Evolutionary conservation across 192 early-diverging fungal genomes (phyloP).

Genomic region (Coemansia reversa): DNA sequence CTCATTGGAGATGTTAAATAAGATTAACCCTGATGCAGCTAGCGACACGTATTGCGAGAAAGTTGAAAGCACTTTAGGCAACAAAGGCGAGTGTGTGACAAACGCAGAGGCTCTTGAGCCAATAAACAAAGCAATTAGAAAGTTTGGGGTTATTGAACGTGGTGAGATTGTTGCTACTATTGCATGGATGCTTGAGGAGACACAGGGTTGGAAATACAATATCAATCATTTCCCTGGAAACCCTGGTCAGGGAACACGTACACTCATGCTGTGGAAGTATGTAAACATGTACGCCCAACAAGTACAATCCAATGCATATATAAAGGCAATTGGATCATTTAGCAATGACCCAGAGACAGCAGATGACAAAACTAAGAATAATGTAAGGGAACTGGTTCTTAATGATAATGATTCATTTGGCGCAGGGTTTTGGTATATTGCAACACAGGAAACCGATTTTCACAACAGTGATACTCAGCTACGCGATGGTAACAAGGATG

Average conservation of each 20-base stretch:
- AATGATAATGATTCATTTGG: slow-evolving; percentile 31
- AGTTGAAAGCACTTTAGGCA: background rate
- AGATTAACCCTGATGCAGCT: slow-evolving; percentile 6
- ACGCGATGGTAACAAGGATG: slow-evolving; percentile 24
- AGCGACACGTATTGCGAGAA: background rate
- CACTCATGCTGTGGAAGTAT: slow-evolving; percentile 30
- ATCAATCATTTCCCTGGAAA: slow-evolving; percentile 24
- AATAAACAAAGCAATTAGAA: slow-evolving; percentile 29
- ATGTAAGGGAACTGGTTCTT: slow-evolving; percentile 23
- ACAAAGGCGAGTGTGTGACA: slow-evolving; percentile 23
- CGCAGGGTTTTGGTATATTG: slow-evolving; percentile 41
- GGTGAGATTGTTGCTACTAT: slow-evolving; percentile 37
- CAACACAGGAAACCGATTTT: slow-evolving; percentile 7
- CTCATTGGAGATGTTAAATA: background rate
- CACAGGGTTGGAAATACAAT: slow-evolving; percentile 32
- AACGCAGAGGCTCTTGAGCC: slow-evolving; percentile 19
- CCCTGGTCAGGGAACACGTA: slow-evolving; percentile 28
- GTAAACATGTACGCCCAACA: slow-evolving; percentile 25
- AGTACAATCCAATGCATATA: slow-evolving; percentile 11
- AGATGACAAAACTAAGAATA: slow-evolving; percentile 9
- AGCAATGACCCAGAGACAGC: background rate
- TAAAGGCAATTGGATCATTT: background rate
- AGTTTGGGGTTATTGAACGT: slow-evolving; percentile 20
- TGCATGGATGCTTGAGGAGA: slow-evolving; percentile 30
- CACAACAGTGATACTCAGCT: slow-evolving; percentile 13